phyloP scores from a whole-genome alignment of 2,329 filamentous ascomycete species.

The Paecilomyces fulvus region DNA sequence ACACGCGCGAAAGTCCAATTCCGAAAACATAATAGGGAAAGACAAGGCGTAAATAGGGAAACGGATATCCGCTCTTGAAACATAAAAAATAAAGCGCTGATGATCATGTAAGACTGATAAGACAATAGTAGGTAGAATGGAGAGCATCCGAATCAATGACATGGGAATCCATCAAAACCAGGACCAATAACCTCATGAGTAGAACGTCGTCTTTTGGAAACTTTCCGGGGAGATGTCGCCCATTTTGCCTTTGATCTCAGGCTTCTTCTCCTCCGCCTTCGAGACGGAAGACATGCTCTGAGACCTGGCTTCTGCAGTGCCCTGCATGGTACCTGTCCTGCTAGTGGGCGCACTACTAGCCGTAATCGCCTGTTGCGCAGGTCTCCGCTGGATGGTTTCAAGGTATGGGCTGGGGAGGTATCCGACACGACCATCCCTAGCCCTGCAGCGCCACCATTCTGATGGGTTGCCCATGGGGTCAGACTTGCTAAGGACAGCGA shows the following conservation, averaged over 20 bases:
- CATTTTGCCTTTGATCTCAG: slow-evolving; percentile 49
- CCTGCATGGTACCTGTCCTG: slow-evolving; percentile 47
- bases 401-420: slow-evolving; percentile 90
- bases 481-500: slow-evolving; percentile 84
- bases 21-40: neutral
- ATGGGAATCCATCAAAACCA: neutral
- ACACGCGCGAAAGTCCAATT: neutral
- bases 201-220: slow-evolving; percentile 63
- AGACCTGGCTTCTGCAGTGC: slow-evolving; percentile 12
- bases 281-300: slow-evolving; percentile 24
- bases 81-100: neutral
- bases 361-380: slow-evolving; percentile 36
- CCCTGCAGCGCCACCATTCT: slow-evolving; percentile 95
- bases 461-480: slow-evolving; percentile 86
- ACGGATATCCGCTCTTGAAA: neutral
- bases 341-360: slow-evolving; percentile 35
- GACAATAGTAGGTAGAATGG: neutral
- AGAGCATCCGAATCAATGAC: neutral
- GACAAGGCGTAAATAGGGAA: neutral
- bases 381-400: slow-evolving; percentile 58
- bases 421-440: slow-evolving; percentile 79
- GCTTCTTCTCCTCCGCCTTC: slow-evolving; percentile 31
- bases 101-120: neutral
- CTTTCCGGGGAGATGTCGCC: slow-evolving; percentile 60
- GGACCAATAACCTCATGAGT: slow-evolving; percentile 45